Conservation (phyloP, 805 yeast species). For the Clavispora carvajalis region DNA sequence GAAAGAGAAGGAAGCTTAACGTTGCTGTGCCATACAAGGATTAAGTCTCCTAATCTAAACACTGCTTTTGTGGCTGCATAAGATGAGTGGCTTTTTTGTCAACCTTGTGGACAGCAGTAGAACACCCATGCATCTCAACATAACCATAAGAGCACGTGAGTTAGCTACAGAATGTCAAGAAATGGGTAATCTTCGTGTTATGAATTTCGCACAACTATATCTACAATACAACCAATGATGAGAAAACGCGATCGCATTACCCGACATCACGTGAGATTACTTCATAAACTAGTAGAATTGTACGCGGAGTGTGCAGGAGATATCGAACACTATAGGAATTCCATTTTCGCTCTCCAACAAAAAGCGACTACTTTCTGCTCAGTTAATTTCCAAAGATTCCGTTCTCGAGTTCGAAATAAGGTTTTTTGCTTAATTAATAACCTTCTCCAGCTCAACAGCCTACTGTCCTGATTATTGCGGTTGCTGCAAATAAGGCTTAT, state of each 20-base stretch:
- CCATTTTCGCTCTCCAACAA: background rate
- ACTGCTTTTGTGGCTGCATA: too few species aligned
- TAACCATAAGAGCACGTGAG: background rate
- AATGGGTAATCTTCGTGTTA: background rate
- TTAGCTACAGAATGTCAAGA: background rate
- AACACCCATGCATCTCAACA: too few species aligned
- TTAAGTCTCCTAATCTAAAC: too few species aligned
- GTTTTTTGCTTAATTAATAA: background rate
- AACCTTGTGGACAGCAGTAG: too few species aligned
- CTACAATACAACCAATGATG: conserved; percentile 15
- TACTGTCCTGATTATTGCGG: background rate
- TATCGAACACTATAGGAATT: background rate
- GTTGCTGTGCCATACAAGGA: too few species aligned
- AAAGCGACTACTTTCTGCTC: background rate
- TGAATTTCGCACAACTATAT: too few species aligned
- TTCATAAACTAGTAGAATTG: conserved; percentile 6
- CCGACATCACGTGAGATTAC: conserved; percentile 17
- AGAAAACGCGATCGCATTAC: conserved; percentile 9
- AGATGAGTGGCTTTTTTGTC: too few species aligned
- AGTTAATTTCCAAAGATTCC: background rate
- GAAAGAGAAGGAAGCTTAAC: too few species aligned
- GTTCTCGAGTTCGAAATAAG: background rate
- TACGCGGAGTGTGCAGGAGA: background rate
- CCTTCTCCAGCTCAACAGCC: background rate
- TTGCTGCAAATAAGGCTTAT: background rate